Conservation (phyloP, 2,329 filamentous ascomycete genomes). For the Aspergillus oerlinghausenensis region DNA sequence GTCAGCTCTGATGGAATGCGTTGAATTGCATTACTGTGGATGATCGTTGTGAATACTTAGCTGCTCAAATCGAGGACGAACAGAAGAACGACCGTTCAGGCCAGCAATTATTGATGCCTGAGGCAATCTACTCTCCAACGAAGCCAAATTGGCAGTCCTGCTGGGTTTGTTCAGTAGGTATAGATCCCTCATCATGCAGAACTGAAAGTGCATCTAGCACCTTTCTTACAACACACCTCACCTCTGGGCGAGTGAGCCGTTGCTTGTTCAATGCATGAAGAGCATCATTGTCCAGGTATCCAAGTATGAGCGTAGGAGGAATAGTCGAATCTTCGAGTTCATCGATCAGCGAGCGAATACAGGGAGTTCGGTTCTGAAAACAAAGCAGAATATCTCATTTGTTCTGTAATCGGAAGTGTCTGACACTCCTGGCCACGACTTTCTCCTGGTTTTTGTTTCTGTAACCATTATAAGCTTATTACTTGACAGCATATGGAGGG, state of each 20-base stretch:
- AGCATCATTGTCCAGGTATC: background rate
- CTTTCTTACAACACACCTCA: background rate
- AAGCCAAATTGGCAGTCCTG: too few species aligned
- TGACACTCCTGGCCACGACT: background rate
- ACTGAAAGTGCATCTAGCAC: constrained; percentile 8
- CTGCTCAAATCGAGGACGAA: background rate
- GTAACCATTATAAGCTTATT: background rate
- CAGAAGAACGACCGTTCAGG: too few species aligned
- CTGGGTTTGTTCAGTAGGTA: constrained; percentile 3
- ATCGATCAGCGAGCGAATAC: background rate
- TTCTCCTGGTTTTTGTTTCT: background rate
- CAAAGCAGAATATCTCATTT: background rate
- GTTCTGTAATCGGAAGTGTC: background rate
- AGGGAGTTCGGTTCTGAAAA: background rate
- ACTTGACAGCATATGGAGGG: background rate
- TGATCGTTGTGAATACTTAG: background rate
- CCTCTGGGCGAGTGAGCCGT: background rate
- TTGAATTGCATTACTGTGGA: background rate
- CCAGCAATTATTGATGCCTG: background rate
- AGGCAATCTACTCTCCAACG: too few species aligned
- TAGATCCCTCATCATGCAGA: constrained; percentile 10
- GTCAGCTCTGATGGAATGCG: background rate
- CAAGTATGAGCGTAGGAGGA: background rate
- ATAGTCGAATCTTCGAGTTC: background rate
- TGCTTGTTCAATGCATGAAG: background rate